Conservation (phyloP, 2,329 filamentous ascomycete genomes). For the Ramularia endophylla region DNA sequence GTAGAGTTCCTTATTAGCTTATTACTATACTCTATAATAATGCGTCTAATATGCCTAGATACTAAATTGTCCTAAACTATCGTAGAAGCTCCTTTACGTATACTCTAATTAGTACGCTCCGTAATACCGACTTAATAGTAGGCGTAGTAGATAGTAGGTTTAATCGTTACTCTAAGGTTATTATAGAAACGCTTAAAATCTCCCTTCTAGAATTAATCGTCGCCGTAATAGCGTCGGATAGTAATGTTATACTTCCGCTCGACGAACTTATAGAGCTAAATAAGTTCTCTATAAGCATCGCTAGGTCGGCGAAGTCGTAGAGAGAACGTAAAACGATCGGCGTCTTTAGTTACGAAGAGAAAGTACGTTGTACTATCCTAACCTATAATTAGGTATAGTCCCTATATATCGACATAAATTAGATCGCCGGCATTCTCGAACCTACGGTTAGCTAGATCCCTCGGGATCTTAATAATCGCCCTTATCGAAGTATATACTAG, state of each 20-base stretch:
- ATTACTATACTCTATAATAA: not conserved
- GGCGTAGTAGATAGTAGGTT: constrained; percentile 4
- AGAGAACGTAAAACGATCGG: not conserved
- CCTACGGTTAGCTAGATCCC: constrained; percentile 1
- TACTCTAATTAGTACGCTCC: not conserved
- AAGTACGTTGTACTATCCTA: not conserved
- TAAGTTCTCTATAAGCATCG: not conserved
- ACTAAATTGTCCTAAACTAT: constrained; percentile 3
- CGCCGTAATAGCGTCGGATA: not conserved
- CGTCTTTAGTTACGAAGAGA: constrained; percentile 1
- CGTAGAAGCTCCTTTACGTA: not conserved
- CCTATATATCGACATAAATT: constrained; percentile 4
- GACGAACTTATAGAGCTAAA: not conserved
- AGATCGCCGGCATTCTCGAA: not conserved
- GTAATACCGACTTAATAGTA: constrained; percentile 2
- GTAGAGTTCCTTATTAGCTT: not conserved
- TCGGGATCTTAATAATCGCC: constrained; percentile 1
- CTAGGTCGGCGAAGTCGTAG: not conserved
- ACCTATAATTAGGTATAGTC: not conserved
- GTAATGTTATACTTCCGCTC: not conserved
- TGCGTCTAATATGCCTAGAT: not conserved
- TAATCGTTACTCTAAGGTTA: constrained; percentile 1
- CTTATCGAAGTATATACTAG: constrained; percentile 1
- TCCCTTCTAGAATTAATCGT: not conserved
- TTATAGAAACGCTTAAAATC: not conserved